Evolutionary conservation across 768 basidiomycete genomes (phyloP).

Genomic region (Amanita fuliginea): DNA sequence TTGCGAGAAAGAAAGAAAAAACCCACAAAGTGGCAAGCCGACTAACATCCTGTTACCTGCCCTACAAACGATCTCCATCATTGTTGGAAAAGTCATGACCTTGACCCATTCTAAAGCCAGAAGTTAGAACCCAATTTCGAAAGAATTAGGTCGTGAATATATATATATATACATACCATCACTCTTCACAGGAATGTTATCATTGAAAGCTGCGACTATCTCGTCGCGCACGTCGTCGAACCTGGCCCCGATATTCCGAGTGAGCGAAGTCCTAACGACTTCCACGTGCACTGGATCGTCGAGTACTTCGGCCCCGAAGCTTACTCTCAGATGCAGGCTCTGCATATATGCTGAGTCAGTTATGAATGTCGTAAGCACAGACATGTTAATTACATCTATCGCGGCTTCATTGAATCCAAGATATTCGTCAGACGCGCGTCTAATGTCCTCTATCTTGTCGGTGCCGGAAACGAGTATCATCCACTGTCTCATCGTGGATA

Average conservation of each 20-base stretch:
- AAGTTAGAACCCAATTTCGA: not conserved
- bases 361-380: too few species aligned
- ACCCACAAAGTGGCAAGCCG: constrained; percentile 17
- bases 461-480: constrained; percentile 28
- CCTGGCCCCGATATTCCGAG: constrained; percentile 15
- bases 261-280: constrained; percentile 16
- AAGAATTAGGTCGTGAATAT: not conserved
- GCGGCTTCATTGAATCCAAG: constrained; percentile 30
- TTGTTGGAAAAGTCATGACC: constrained; percentile 7
- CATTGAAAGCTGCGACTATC: constrained; percentile 12
- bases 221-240: constrained; percentile 17
- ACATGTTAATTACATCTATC: constrained; percentile 9
- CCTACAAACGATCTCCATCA: constrained; percentile 14
- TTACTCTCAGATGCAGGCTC: constrained; percentile 23
- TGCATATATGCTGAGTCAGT: constrained; percentile 6
- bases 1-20: not conserved
- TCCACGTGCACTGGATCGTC: constrained; percentile 9
- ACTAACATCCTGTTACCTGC: constrained; percentile 16
- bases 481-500: constrained; percentile 34
- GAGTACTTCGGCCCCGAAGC: constrained; percentile 17
- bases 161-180: too few species aligned
- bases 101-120: constrained; percentile 9
- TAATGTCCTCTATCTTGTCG: constrained; percentile 30
- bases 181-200: constrained; percentile 8
- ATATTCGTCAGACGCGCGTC: constrained; percentile 30